A percentile compares a stretch with the other conserved stretches of the same genome.
phyloP scores from a whole-genome alignment of 257 asterid species.

The Cynanchum wilfordii region DNA sequence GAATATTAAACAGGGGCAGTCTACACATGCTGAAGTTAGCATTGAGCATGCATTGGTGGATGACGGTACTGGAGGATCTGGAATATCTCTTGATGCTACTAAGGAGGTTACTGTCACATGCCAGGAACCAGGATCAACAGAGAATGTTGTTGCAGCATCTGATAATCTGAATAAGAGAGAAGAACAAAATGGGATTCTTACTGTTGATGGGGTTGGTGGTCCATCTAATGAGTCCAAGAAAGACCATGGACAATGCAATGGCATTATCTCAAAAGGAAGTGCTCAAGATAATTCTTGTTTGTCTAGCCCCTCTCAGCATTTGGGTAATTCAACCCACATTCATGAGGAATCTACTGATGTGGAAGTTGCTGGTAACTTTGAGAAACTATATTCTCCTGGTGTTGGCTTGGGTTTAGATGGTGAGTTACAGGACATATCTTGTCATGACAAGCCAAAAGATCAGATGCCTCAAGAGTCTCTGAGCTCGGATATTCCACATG shows the following conservation, averaged over 20 bases:
- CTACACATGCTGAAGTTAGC: slow-evolving; percentile 26
- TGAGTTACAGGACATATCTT: slow-evolving; percentile 34
- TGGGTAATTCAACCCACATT: slow-evolving; percentile 19
- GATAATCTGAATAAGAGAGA: slow-evolving; percentile 22
- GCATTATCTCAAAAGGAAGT: slow-evolving; percentile 26
- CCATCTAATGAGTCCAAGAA: slow-evolving; percentile 23
- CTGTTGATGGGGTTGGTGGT: slow-evolving; percentile 21
- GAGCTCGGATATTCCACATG: slow-evolving; percentile 26
- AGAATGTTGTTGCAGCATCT: slow-evolving; percentile 31
- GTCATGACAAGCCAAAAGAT: slow-evolving; percentile 25
- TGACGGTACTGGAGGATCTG: slow-evolving; percentile 31
- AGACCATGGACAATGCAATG: slow-evolving; percentile 28
- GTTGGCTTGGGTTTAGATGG: slow-evolving; percentile 28
- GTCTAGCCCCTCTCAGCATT: slow-evolving; percentile 31
- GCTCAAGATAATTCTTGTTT: slow-evolving; percentile 33
- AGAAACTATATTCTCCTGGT: slow-evolving; percentile 21
- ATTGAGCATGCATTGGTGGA: slow-evolving; percentile 21
- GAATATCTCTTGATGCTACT: slow-evolving; percentile 24
- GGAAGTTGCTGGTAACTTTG: slow-evolving; percentile 23
- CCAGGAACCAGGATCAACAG: slow-evolving; percentile 26
- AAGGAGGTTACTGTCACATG: slow-evolving; percentile 26
- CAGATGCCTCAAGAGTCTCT: slow-evolving; percentile 26
- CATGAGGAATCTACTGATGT: slow-evolving; percentile 28
- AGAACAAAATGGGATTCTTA: slow-evolving; percentile 27
- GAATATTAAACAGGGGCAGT: slow-evolving; percentile 30